phyloP scores from a whole-genome alignment of 2,329 filamentous ascomycete genomes.

The Fusarium sp. region DNA sequence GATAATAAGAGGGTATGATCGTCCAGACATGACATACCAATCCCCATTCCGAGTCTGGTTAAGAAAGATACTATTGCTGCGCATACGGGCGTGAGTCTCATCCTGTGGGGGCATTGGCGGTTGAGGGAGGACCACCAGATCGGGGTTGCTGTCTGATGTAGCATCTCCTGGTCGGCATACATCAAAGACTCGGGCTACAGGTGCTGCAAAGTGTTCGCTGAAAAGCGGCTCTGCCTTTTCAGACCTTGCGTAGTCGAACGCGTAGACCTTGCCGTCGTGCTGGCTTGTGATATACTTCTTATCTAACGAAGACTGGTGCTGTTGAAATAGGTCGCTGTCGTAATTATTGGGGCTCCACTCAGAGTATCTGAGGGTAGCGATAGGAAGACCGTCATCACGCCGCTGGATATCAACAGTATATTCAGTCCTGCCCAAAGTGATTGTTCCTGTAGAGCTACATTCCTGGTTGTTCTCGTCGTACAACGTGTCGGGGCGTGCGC shows the following conservation, averaged over 20 bases:
- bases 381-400: constrained; percentile 74
- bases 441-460: constrained; percentile 80
- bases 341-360: constrained; percentile 95
- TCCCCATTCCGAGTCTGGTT: constrained; percentile 86
- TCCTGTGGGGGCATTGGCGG: constrained; percentile 71
- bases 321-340: constrained; percentile 84
- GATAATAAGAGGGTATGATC: constrained; percentile 84
- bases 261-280: constrained; percentile 84
- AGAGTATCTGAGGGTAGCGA: constrained; percentile 90
- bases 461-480: constrained; percentile 75
- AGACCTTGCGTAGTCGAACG: constrained; percentile 72
- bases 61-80: constrained; percentile 77
- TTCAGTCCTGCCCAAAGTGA: constrained; percentile 85
- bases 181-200: constrained; percentile 89
- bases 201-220: constrained; percentile 73
- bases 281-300: constrained; percentile 88
- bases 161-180: constrained; percentile 77
- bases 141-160: constrained; percentile 69
- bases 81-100: constrained; percentile 58
- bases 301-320: constrained; percentile 83
- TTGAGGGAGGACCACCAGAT: constrained; percentile 86
- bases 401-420: constrained; percentile 89
- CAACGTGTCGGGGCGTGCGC: constrained; percentile 72
- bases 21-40: constrained; percentile 94
- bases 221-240: constrained; percentile 66